Evolutionary conservation across 805 yeast species (phyloP).

Genomic region (Metschnikowia cerradonensis): DNA sequence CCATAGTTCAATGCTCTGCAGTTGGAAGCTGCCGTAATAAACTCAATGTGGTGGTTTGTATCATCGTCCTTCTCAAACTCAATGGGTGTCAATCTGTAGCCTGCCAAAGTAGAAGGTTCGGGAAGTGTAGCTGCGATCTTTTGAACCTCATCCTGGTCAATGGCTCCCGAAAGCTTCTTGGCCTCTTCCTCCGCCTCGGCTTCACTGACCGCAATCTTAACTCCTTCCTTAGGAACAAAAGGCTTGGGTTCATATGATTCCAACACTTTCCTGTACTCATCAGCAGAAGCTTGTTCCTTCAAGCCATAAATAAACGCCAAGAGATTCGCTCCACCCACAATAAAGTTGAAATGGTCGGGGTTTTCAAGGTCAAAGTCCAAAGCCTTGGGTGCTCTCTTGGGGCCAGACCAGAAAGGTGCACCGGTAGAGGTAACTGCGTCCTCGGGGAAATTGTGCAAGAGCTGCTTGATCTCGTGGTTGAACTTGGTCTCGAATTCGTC

Average conservation of each 20-base stretch:
- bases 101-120: constrained; percentile 81
- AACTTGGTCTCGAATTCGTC: constrained; percentile 80
- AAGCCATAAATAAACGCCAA: constrained; percentile 89
- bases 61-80: constrained; percentile 99
- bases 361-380: constrained; percentile 70
- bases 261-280: constrained; percentile 54
- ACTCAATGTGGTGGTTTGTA: constrained; percentile 92
- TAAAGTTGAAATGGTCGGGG: constrained; percentile 74
- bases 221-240: constrained; percentile 70
- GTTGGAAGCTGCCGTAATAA: constrained; percentile 92
- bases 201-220: constrained; percentile 80
- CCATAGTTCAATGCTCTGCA: constrained; percentile 90
- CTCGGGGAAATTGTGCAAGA: constrained; percentile 89
- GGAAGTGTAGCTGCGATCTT: constrained; percentile 77
- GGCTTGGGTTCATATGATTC: constrained; percentile 41
- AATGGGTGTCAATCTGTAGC: constrained; percentile 80
- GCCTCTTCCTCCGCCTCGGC: constrained; percentile 87
- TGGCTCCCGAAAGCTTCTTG: constrained; percentile 28
- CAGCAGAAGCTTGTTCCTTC: constrained; percentile 62
- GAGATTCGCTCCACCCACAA: constrained; percentile 86
- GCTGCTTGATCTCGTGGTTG: constrained; percentile 81
- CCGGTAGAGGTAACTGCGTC: constrained; percentile 91
- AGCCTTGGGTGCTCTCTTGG: constrained; percentile 94
- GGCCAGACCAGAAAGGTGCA: constrained; percentile 96
- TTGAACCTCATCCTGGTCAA: constrained; percentile 63